Percentiles rank a stretch among this genome's conserved stretches.
Evolutionary conservation across 768 basidiomycete genomes (phyloP).

Genomic region (Cystofilobasidium bisporidii): DNA sequence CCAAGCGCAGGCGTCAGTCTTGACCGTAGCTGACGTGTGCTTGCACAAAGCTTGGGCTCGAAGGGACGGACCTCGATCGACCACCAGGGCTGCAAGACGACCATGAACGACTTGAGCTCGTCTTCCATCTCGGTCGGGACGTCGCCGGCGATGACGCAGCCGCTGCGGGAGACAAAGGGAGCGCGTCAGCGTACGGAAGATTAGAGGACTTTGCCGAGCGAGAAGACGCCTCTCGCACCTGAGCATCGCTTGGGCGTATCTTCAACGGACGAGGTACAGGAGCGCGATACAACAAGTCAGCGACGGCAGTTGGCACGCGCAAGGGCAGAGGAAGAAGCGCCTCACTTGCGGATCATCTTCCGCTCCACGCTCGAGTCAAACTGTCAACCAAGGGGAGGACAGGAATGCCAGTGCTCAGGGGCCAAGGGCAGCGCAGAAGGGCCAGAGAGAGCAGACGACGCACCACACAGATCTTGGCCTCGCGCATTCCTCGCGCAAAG

Average conservation of each 20-base stretch:
- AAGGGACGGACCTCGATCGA: constrained; percentile 16
- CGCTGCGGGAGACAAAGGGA: neutral
- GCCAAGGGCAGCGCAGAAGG: too few relatives aligned
- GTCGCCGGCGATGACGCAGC: constrained; percentile 28
- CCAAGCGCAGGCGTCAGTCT: neutral
- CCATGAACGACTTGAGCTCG: constrained; percentile 21
- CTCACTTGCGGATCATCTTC: constrained; percentile 28
- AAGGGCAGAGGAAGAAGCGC: neutral
- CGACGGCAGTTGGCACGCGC: too few relatives aligned
- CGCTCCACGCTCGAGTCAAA: constrained; percentile 25
- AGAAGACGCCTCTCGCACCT: constrained; percentile 2
- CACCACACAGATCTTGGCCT: constrained; percentile 26
- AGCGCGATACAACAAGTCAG: too few relatives aligned
- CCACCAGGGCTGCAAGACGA: constrained; percentile 20
- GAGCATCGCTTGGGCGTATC: constrained; percentile 28
- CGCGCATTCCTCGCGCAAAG: constrained; percentile 26
- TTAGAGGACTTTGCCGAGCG: neutral
- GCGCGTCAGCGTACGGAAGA: neutral
- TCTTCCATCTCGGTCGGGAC: constrained; percentile 29
- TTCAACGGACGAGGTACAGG: too few relatives aligned
- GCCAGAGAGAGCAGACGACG: neutral
- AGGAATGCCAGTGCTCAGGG: neutral
- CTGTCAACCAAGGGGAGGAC: neutral
- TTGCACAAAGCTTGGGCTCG: too few relatives aligned
- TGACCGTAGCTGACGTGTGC: too few relatives aligned